Evolutionary conservation across 176 grass and related monocot genomes (phyloP), one percentile per base, ranked within the genome.

Genomic region (Bromus sterilis): DNA sequence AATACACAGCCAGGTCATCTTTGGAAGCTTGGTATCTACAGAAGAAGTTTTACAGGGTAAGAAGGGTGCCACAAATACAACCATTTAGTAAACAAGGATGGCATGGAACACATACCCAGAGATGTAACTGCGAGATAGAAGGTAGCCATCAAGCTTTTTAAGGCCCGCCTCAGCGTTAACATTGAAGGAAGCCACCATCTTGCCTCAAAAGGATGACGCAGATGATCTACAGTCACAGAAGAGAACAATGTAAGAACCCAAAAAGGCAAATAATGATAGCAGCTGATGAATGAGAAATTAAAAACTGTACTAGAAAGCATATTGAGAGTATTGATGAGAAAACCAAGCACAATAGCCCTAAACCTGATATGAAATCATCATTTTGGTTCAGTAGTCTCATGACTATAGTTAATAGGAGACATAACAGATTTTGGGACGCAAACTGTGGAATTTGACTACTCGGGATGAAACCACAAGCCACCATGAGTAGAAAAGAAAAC

Each of bases 21-120:
- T 98, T 98, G 10, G 96, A 98, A 46, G 96, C 96, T 93, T 95
- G 93, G 82, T 93, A 98, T 10, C 96, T 98, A 62, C 42, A 65
- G 13, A 5, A 31, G 4, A 78, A 64, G 9, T 18, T 73, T 78
- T 39, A 31, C 4, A 25, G 42, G 2, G 5, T 72, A 65, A 76
- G 56, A 10, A 14, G 5, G 71, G 40, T 66, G 57, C 16, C 56
- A 73, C 1, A 1, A 9, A 73, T 78, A 48, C 0, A 11, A 23
- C 2, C 4, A n/a, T 24, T 57, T 5, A 48, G 12, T 8, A 72
- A 35, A 39, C 4, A 66, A 66, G 0, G 13, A 49, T 33, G 4
- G 33, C 9, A 49, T 11, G 9, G 11, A 36, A 78, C 13, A 78
- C 51, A 74, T 82, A 95, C 96, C 96, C 93, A 66, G 88, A 82